A percentile compares a stretch with the other conserved stretches of the same genome.
These are phyloP conservation scores for Helotiales sp. DNA, from an alignment of 2,329 filamentous ascomycete species.

Conservation along the genomic window DNA sequence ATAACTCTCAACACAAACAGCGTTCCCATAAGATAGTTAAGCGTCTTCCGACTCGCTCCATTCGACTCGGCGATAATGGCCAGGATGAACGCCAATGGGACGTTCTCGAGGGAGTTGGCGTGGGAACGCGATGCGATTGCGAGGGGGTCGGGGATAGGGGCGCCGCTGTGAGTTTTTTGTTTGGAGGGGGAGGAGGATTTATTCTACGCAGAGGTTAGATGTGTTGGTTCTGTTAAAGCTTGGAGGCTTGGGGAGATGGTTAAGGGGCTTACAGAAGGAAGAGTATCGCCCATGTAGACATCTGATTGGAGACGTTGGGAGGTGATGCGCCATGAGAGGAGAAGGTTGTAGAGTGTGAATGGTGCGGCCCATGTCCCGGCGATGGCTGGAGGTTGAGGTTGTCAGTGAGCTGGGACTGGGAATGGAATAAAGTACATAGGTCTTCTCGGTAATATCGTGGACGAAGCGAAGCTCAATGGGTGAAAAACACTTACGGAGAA, in stretches of 20 bases:
- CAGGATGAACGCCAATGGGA: conserved; percentile 52
- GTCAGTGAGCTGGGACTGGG: neutral
- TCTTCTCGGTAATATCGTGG: neutral
- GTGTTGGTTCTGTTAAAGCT: too few species aligned
- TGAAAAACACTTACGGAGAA: conserved; percentile 14
- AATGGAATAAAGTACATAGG: neutral
- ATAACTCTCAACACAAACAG: conserved; percentile 17
- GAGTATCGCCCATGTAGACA: conserved; percentile 16
- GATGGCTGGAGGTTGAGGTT: conserved; percentile 8
- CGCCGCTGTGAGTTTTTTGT: neutral
- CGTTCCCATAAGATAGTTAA: conserved; percentile 16
- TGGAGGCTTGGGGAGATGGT: neutral
- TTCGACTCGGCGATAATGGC: conserved; percentile 47
- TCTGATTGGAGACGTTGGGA: conserved; percentile 12
- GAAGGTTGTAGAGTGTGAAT: conserved; percentile 19
- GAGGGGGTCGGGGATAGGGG: conserved; percentile 1
- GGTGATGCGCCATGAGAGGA: conserved; percentile 20
- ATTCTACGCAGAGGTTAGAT: neutral
- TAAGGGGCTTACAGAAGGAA: neutral
- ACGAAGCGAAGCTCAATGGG: neutral
- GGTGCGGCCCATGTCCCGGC: conserved; percentile 19
- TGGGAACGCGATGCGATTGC: conserved; percentile 11
- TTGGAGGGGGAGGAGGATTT: neutral
- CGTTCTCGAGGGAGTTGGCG: conserved; percentile 23
- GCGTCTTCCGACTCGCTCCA: conserved; percentile 12